A percentile compares a stretch with the other conserved stretches of the same genome.
These are phyloP conservation scores for Talaromyces sp. DNA, from an alignment of 2,329 filamentous ascomycete species.

Conservation along the genomic window DNA sequence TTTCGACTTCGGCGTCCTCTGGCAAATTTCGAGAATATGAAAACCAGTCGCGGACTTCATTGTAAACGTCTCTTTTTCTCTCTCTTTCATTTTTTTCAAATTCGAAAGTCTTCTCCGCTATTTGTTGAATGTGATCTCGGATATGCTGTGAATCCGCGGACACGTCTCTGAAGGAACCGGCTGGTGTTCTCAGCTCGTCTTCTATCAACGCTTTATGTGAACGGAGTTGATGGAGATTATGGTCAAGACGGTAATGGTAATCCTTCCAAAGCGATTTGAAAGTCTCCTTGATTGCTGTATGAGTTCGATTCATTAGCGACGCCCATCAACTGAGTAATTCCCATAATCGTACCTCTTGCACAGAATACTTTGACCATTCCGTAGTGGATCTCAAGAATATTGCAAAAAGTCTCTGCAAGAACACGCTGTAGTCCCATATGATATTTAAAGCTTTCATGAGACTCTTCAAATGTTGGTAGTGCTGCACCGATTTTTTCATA, in stretches of 20 bases:
- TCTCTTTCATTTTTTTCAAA: slow-evolving; percentile 4
- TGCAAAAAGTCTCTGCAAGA: neutral
- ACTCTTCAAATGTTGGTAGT: slow-evolving; percentile 1
- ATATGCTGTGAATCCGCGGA: neutral
- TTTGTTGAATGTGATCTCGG: slow-evolving; percentile 2
- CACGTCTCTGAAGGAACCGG: neutral
- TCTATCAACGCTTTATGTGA: slow-evolving; percentile 5
- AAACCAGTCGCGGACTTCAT: slow-evolving; percentile 3
- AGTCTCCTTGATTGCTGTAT: neutral
- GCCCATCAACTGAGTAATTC: neutral
- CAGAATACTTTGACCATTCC: neutral
- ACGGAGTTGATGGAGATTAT: neutral
- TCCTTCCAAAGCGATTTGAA: slow-evolving; percentile 1
- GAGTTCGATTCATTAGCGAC: neutral
- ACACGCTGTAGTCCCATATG: neutral
- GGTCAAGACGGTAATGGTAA: neutral
- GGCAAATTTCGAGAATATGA: neutral
- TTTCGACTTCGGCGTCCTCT: neutral
- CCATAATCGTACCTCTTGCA: neutral
- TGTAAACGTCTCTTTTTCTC: neutral
- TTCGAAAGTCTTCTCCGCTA: neutral
- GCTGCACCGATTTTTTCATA: slow-evolving; percentile 1
- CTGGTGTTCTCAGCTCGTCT: neutral
- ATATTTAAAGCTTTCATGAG: neutral
- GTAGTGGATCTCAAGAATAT: neutral